These are phyloP conservation scores for Fusarium brevicatenulatum DNA, from an alignment of 2,329 filamentous ascomycete species.

Conservation along the genomic window DNA sequence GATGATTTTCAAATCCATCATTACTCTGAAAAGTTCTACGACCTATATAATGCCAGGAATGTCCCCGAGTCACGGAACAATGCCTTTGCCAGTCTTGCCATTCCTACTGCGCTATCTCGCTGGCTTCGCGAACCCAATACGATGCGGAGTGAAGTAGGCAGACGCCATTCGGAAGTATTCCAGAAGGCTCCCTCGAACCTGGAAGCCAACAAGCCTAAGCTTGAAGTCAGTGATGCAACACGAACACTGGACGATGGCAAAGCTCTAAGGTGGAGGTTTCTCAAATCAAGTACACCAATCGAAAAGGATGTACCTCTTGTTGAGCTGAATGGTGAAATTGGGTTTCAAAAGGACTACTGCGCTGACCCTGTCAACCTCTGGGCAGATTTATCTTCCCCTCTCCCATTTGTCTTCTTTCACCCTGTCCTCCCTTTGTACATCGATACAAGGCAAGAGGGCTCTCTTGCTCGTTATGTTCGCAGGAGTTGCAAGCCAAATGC, in stretches of 20 bases:
- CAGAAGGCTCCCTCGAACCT: slow-evolving; percentile 58
- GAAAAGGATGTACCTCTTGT: slow-evolving; percentile 67
- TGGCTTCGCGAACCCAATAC: slow-evolving; percentile 83
- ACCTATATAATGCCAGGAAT: slow-evolving; percentile 73
- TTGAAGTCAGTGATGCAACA: slow-evolving; percentile 62
- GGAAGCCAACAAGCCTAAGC: slow-evolving; percentile 54
- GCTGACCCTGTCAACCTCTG: slow-evolving; percentile 73
- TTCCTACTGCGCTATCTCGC: slow-evolving; percentile 77
- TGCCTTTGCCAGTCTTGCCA: slow-evolving; percentile 77
- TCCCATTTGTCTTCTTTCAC: slow-evolving; percentile 88
- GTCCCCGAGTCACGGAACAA: slow-evolving; percentile 75
- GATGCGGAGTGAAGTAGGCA: slow-evolving; percentile 74
- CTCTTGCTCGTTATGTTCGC: slow-evolving; percentile 85
- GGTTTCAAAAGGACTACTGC: slow-evolving; percentile 78
- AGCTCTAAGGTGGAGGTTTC: slow-evolving; percentile 74
- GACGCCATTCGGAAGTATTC: slow-evolving; percentile 75
- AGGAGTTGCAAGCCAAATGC: slow-evolving; percentile 93
- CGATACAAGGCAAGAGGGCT: slow-evolving; percentile 89
- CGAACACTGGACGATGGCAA: slow-evolving; percentile 48
- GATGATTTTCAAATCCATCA: slow-evolving; percentile 72
- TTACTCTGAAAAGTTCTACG: slow-evolving; percentile 80
- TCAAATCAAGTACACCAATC: slow-evolving; percentile 63
- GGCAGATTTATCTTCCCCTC: slow-evolving; percentile 70
- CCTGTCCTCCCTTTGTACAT: slow-evolving; percentile 90
- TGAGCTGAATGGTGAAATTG: slow-evolving; percentile 82